These are phyloP conservation scores for Trichoderma breve DNA, from an alignment of 2,329 filamentous ascomycete species.

Conservation along the genomic window DNA sequence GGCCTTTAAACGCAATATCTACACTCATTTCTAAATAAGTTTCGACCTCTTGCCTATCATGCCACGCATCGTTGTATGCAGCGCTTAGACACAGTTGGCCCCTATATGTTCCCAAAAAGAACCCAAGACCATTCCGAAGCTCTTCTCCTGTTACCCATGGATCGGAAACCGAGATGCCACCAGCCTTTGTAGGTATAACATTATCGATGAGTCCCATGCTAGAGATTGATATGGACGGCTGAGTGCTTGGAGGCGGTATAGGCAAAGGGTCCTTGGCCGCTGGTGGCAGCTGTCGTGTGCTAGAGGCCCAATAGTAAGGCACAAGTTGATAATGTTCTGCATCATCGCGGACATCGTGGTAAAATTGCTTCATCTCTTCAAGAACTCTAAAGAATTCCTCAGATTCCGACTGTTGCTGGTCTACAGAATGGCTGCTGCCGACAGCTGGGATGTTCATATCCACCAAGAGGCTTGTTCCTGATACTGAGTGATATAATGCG, in stretches of 20 bases:
- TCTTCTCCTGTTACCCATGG: slow-evolving; percentile 48
- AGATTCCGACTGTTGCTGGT: neutral
- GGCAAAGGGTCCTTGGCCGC: neutral
- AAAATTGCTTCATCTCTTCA: slow-evolving; percentile 29
- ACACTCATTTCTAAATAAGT: neutral
- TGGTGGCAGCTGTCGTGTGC: slow-evolving; percentile 18
- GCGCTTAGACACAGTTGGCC: slow-evolving; percentile 38
- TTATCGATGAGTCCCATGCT: slow-evolving; percentile 27
- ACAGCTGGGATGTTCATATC: neutral
- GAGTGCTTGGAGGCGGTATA: neutral
- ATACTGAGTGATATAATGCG: neutral
- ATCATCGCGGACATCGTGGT: slow-evolving; percentile 32
- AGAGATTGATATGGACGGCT: neutral
- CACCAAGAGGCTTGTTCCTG: neutral
- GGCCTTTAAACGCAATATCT: neutral
- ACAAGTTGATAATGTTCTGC: slow-evolving; percentile 30
- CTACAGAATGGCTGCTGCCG: neutral
- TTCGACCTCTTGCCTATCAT: slow-evolving; percentile 27
- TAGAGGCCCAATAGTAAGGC: slow-evolving; percentile 25
- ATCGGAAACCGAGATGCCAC: slow-evolving; percentile 30
- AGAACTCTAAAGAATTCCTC: slow-evolving; percentile 27
- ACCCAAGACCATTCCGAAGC: slow-evolving; percentile 36
- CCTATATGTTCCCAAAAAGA: slow-evolving; percentile 42
- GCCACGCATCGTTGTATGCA: slow-evolving; percentile 45
- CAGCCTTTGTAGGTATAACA: slow-evolving; percentile 31